A percentile compares a stretch with the other conserved stretches of the same genome.
Evolutionary conservation across 1,284 basidiomycete species (phyloP).

Genomic region (Somion occarium): DNA sequence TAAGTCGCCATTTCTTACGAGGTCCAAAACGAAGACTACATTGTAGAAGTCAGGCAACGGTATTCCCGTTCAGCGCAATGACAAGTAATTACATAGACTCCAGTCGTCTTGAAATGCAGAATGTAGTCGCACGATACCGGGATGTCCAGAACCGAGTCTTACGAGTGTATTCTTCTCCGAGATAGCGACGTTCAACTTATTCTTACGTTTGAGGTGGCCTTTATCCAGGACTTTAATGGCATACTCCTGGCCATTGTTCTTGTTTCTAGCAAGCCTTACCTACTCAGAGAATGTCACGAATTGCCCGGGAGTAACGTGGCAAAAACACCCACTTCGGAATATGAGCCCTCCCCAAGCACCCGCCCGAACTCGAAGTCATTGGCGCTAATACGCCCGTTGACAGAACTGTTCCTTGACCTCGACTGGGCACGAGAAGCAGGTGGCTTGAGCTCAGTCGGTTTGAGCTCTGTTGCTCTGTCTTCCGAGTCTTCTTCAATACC

Average conservation of each 20-base stretch:
- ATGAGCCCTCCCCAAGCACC: slow-evolving; percentile 74
- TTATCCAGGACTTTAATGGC: slow-evolving; percentile 80
- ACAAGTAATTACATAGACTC: slow-evolving; percentile 66
- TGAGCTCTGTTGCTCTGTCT: slow-evolving; percentile 13
- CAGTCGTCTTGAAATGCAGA: slow-evolving; percentile 84
- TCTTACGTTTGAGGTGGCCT: slow-evolving; percentile 62
- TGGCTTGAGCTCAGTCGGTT: slow-evolving; percentile 21
- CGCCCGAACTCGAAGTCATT: slow-evolving; percentile 70
- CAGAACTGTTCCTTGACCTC: slow-evolving; percentile 43
- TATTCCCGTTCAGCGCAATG: background rate
- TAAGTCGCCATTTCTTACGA: slow-evolving; percentile 88
- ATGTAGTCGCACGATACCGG: slow-evolving; percentile 77
- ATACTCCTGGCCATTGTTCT: slow-evolving; percentile 56
- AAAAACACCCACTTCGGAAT: slow-evolving; percentile 59
- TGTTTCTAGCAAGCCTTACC: slow-evolving; percentile 58
- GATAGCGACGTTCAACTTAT: slow-evolving; percentile 60
- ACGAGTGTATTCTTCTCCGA: slow-evolving; percentile 65
- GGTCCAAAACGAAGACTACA: slow-evolving; percentile 86
- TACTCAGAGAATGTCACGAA: slow-evolving; percentile 22
- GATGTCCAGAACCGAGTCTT: slow-evolving; percentile 64
- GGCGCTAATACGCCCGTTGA: slow-evolving; percentile 40
- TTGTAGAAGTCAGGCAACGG: slow-evolving; percentile 3
- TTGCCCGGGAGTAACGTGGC: slow-evolving; percentile 9
- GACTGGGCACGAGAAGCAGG: slow-evolving; percentile 31
- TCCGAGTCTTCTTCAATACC: slow-evolving; percentile 37